These are phyloP conservation scores for Phytopythium boreale DNA, from an alignment of 352 stramenopile species.

Conservation along the genomic window DNA sequence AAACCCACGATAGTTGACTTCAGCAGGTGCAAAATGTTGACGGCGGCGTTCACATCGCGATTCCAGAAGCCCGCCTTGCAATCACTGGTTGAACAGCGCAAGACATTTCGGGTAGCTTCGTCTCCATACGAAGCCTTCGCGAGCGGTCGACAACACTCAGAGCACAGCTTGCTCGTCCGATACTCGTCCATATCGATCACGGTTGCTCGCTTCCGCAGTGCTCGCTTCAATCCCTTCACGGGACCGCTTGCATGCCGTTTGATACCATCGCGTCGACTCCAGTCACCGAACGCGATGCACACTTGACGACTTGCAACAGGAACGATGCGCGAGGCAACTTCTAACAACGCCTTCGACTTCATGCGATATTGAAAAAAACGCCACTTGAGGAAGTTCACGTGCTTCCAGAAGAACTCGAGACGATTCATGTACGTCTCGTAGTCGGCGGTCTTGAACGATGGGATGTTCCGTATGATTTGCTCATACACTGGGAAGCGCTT, in stretches of 20 bases:
- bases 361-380: not conserved
- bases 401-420: slow-evolving; percentile 13
- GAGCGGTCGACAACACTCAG: not conserved
- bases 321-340: not conserved
- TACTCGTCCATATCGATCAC: slow-evolving; percentile 1
- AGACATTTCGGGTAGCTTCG: no score
- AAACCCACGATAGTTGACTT: no score
- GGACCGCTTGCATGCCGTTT: not conserved
- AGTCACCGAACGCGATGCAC: not conserved
- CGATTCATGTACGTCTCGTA: slow-evolving; percentile 7
- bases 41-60: not conserved
- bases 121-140: not conserved
- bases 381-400: slow-evolving; percentile 7
- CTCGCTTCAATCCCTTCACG: not conserved
- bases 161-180: not conserved
- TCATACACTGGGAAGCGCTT: not conserved
- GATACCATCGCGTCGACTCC: not conserved
- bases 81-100: not conserved
- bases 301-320: not conserved
- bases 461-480: slow-evolving; percentile 7
- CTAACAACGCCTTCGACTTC: not conserved
- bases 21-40: not conserved
- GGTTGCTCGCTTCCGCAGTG: not conserved
- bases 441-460: slow-evolving; percentile 16
- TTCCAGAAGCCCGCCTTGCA: not conserved